Evolutionary conservation across 768 basidiomycete genomes (phyloP), one percentile per base, ranked within the genome.

Genomic region (Gloeopeniophorella convolvens): DNA sequence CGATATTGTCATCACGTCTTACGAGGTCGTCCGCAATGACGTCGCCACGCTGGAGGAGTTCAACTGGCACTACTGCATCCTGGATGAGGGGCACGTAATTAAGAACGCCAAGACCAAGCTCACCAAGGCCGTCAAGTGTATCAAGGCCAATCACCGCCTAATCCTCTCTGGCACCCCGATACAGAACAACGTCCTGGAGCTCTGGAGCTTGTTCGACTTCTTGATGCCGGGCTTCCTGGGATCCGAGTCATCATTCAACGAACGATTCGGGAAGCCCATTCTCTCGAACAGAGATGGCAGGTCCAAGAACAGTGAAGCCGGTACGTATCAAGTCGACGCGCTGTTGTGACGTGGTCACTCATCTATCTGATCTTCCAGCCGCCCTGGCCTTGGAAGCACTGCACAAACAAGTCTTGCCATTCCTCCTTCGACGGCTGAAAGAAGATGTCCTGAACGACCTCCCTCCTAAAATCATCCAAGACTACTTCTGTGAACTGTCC

Each of bases 181-280:
- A 50, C 96, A 99, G 69, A 99, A 99, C 65, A 98, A 99, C 63
- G 93, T 99, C 2, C 73, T 99, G 42, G 96, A 99, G 64, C 71
- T 99, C 2, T 99, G 96, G 96, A 96, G 91, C 67, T 70, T 99
- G 36, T 99, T 99, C 66, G 96, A 99, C 68, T 99, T 98, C 70
- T 71, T 99, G 58, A 99, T 99, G 96, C 96, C 96, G 13, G 96
- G 96, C 3, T 98, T 99, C 71, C 72, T 99, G 44, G 96, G 96
- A n/a, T 92, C 87, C 11, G 96, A 98, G 66, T 66, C 83, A 12
- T 85, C 84, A 2, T 99, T 99, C 72, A 95, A 91, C 60, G 93
- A 98, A 50, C 80, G 90, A 26, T 99, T 96, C 63, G 85, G 91
- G 54, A 96, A 94, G 63, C 96, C 96, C 2, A 98, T 99, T 41